These are phyloP conservation scores for Turritis glabra DNA, from an alignment of 345 rosid genomes.

Conservation along the genomic window DNA sequence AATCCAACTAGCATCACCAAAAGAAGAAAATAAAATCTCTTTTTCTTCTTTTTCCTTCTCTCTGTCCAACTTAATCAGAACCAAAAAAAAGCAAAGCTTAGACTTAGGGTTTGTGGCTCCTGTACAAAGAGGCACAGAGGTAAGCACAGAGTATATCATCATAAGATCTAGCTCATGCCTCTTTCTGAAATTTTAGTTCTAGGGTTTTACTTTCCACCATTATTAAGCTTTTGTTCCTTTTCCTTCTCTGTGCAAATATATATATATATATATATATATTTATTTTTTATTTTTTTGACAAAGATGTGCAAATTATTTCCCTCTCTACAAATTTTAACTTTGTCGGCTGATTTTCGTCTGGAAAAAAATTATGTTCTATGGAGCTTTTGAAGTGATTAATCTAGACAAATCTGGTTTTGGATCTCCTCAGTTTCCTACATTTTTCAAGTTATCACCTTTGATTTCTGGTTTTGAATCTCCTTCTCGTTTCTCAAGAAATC, in stretches of 20 bases:
- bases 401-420: conserved; percentile 11
- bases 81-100: conserved; percentile 8
- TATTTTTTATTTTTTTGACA: no score
- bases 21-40: conserved; percentile 5
- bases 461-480: conserved; percentile 27
- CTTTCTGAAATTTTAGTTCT: not conserved
- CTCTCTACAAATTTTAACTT: not conserved
- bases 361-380: not conserved
- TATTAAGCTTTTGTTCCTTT: not conserved
- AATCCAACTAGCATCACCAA: conserved; percentile 32
- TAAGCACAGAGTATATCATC: conserved; percentile 2
- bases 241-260: not conserved
- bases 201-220: conserved; percentile 19
- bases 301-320: no score
- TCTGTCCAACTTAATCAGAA: conserved; percentile 21
- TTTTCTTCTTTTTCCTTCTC: not conserved
- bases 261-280: no score
- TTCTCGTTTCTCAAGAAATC: not conserved
- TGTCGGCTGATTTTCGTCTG: conserved; percentile 5
- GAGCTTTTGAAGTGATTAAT: conserved; percentile 6
- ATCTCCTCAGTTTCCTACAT: conserved; percentile 15
- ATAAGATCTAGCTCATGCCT: conserved; percentile 22
- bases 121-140: conserved; percentile 34
- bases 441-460: conserved; percentile 11
- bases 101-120: conserved; percentile 38